Base-by-base conservation (phyloP, 2,329 filamentous ascomycete genomes). In the Orbilia quercus region DNA sequence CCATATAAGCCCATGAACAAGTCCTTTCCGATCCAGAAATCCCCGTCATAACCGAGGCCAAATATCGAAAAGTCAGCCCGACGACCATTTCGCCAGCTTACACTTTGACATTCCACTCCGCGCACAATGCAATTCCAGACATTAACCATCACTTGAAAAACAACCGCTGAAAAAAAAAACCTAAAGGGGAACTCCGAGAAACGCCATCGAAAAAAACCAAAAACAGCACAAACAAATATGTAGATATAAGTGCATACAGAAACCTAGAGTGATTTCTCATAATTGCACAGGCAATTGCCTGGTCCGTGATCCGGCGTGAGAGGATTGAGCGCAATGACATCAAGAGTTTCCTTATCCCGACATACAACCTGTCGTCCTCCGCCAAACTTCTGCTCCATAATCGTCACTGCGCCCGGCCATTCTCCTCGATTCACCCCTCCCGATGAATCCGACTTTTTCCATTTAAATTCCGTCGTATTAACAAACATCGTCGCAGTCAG, bases 241-340 rank as follows among this genome's bases (percentile, higher is more conserved):
- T n/a, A n/a, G n/a, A n/a, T n/a, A n/a, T n/a, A 16, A 23, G 47
- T 9, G 28, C 12, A 22, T 18, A 1, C 23, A 38, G 16, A 64
- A 36, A 45, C 4, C 3, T 40, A 38, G 42, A 14, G 7, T 3
- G 38, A 44, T 28, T 60, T 72, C n/a, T 60, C 44, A 23, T 72
- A 72, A 18, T 59, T 23, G 38, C 67, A 72, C n/a, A 72, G 28
- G n/a, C 67, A 72, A 23, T 58, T 9, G n/a, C 67, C 67, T 36
- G n/a, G n/a, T 0, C 59, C 67, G 22, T 58, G 20, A 9, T 16
- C 45, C 2, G 34, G 1, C 3, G 59, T 72, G 12, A 65, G n/a
- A 38, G 12, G 11, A 6, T 55, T 60, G 12, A 72, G 53, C 20
- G 44, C 11, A 14, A 72, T n/a, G 23, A 72, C 59, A 20, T 65